These are phyloP conservation scores for Dactylellina sp. DNA, from an alignment of 2,329 filamentous ascomycete species.

Conservation along the genomic window DNA sequence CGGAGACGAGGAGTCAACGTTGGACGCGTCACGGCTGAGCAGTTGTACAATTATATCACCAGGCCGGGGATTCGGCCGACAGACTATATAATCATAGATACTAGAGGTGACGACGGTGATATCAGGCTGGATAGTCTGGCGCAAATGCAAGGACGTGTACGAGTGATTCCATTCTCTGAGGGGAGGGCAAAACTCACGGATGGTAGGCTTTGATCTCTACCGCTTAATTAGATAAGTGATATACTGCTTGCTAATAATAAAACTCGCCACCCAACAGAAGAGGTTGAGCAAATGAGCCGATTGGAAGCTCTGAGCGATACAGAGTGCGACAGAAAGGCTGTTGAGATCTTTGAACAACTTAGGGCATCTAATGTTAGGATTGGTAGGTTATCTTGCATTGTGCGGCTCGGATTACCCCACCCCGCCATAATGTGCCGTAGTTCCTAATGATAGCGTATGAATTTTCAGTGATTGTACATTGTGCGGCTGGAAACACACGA, in stretches of 20 bases:
- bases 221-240: too few species aligned
- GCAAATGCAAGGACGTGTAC: slow-evolving; percentile 14
- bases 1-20: slow-evolving; percentile 3
- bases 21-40: slow-evolving; percentile 11
- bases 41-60: slow-evolving; percentile 34
- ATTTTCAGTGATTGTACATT: slow-evolving; percentile 42
- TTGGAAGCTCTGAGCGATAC: background rate
- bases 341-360: slow-evolving; percentile 18
- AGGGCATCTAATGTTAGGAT: background rate
- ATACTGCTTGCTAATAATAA: too few species aligned
- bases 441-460: background rate
- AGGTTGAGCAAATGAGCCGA: background rate
- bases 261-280: too few species aligned
- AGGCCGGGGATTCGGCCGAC: slow-evolving; percentile 34
- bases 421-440: too few species aligned
- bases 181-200: slow-evolving; percentile 3
- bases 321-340: slow-evolving; percentile 14
- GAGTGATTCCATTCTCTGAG: slow-evolving; percentile 16
- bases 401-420: background rate
- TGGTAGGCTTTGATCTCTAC: slow-evolving; percentile 2
- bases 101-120: slow-evolving; percentile 18
- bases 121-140: slow-evolving; percentile 16
- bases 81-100: slow-evolving; percentile 38
- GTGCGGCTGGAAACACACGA: slow-evolving; percentile 20
- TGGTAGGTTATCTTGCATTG: slow-evolving; percentile 2